These are phyloP conservation scores for Neurospora sp. DNA, from an alignment of 2,329 filamentous ascomycete genomes.

Conservation along the genomic window DNA sequence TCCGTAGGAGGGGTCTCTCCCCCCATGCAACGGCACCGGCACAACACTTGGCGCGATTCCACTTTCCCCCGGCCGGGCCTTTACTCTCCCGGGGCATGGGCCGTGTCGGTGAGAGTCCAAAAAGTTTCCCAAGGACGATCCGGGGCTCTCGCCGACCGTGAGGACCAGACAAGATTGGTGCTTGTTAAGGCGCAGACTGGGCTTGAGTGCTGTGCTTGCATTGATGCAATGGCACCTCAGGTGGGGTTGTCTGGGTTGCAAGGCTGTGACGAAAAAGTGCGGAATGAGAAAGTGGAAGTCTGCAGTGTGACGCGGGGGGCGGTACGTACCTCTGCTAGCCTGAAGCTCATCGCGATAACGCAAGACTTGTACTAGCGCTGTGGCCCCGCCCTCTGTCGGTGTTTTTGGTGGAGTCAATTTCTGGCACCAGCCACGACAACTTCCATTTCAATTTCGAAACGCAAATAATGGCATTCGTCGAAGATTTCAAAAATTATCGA, in stretches of 20 bases:
- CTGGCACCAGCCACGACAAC: neutral
- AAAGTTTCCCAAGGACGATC: neutral
- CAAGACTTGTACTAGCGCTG: neutral
- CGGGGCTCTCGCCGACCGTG: neutral
- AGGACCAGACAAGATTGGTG: neutral
- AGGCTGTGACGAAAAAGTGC: neutral
- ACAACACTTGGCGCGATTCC: neutral
- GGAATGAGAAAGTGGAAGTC: neutral
- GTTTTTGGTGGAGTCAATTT: neutral
- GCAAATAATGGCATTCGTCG: neutral
- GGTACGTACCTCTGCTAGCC: neutral
- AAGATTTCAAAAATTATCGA: neutral
- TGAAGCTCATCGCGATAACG: neutral
- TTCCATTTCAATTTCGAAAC: neutral
- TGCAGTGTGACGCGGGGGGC: neutral
- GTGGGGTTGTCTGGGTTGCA: neutral
- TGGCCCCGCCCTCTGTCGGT: neutral
- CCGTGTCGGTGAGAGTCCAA: neutral
- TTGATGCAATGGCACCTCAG: neutral
- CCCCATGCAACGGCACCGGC: neutral
- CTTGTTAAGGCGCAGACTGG: neutral
- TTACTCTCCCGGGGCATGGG: neutral
- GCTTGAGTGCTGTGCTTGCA: neutral
- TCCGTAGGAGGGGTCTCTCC: neutral
- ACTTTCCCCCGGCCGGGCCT: neutral